A percentile compares a stretch with the other conserved stretches of the same genome.
phyloP scores from a whole-genome alignment of 176 grass and related monocot genomes.

The Hsuehochloa calcarea region DNA sequence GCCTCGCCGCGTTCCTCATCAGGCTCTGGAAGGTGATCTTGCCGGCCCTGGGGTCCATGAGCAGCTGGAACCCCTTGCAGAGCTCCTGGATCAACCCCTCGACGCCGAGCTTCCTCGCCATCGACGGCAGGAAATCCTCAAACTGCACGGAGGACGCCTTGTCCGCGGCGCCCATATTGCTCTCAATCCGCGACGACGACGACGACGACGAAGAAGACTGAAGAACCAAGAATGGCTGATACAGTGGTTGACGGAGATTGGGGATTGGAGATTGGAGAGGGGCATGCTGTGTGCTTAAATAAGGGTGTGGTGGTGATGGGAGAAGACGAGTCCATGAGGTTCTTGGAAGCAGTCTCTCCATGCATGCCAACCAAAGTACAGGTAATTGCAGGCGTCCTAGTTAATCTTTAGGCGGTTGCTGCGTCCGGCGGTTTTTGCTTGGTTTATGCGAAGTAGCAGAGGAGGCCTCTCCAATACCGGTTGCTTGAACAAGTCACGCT shows the following conservation, averaged over 20 bases:
- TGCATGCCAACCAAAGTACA: slow-evolving; percentile 43
- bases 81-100: slow-evolving; percentile 84
- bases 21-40: slow-evolving; percentile 86
- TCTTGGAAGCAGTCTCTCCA: slow-evolving; percentile 47
- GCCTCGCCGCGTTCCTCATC: slow-evolving; percentile 46
- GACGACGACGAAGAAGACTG: background rate
- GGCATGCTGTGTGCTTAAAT: slow-evolving; percentile 35
- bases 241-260: slow-evolving; percentile 1
- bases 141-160: slow-evolving; percentile 37
- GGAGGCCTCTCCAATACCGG: background rate
- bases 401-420: slow-evolving; percentile 41
- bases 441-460: slow-evolving; percentile 66
- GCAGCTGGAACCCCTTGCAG: slow-evolving; percentile 90
- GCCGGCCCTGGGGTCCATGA: slow-evolving; percentile 60
- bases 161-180: slow-evolving; percentile 6
- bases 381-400: slow-evolving; percentile 35
- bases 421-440: slow-evolving; percentile 29
- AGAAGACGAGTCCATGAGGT: slow-evolving; percentile 33
- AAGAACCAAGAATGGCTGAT: background rate
- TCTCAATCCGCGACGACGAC: background rate
- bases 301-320: background rate
- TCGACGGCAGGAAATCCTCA: slow-evolving; percentile 73
- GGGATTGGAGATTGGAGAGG: slow-evolving; percentile 11
- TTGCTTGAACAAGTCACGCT: slow-evolving; percentile 35
- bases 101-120: slow-evolving; percentile 67